Base-by-base conservation (phyloP, 1,284 basidiomycete species). In the Stereum hirsutum region DNA sequence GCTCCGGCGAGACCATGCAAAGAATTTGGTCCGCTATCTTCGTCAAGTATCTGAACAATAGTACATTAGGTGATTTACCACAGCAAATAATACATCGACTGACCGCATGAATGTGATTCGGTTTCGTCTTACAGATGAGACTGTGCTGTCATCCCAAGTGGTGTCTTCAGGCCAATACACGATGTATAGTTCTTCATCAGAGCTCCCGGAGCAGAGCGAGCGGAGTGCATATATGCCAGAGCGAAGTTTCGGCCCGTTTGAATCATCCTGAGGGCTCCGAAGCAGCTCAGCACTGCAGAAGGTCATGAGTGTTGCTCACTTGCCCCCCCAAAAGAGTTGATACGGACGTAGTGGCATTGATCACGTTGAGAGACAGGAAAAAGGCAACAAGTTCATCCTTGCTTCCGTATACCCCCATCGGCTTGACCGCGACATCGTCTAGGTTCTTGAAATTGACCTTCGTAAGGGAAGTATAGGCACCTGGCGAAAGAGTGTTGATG, bases 21-120 rank as follows among this genome's bases (percentile, higher is more conserved):
- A 68, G 47, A 2, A 67, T 53, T 49, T 74, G 74, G 46, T 76
- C 72, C 14, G 64, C 58, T 31, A 74, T 61, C 54, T 73, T 72
- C 5, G 62, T 69, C n/a, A 75, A 61, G 48, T 75, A 76, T 41
- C 72, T 73, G 30, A 17, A 33, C 21, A 23, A 14, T 30, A 19
- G 25, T 10, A 38, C 20, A 36, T 43, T 21, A n/a, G 26, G 5
- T 12, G 14, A 24, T 33, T n/a, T 7, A 14, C 40, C 15, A 1
- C 14, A 5, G 31, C 19, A n/a, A 14, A n/a, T 8, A 32, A 32
- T 32, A 4, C 14, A 32, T 32, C 8, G 8, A 32, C 31, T 32
- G 8, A 76, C 78, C 77, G 57, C 71, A 81, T 77, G 49, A 81
- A 81, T 0, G 75, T 78, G 5, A 75, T 58, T 11, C 77, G 62